These are phyloP conservation scores for Leptographium lundbergii DNA, from an alignment of 2,329 filamentous ascomycete species.

Conservation along the genomic window DNA sequence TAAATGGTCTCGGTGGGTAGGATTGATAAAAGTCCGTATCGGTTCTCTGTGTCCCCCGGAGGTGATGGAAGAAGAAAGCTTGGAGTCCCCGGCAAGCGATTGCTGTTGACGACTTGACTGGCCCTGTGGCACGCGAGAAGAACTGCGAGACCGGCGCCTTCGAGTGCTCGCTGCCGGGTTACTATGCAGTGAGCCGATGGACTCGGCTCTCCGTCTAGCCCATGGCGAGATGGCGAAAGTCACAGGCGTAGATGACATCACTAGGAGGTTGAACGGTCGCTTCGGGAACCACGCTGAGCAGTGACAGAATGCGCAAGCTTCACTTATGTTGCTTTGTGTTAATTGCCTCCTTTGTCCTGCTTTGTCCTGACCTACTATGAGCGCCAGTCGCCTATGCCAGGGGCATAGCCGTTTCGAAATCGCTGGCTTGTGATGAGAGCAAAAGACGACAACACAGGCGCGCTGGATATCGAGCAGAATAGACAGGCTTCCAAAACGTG, in stretches of 20 bases:
- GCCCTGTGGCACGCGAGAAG: background rate
- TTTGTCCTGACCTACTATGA: background rate
- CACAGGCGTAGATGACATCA: background rate
- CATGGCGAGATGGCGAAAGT: background rate
- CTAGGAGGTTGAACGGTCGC: background rate
- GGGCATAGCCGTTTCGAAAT: background rate
- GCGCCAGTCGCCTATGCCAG: background rate
- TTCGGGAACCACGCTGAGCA: background rate
- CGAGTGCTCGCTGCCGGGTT: background rate
- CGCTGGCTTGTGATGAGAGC: background rate
- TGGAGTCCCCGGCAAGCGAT: background rate
- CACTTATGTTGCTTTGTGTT: background rate
- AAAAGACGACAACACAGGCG: background rate
- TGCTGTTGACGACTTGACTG: background rate
- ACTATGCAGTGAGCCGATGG: background rate
- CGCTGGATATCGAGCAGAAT: background rate
- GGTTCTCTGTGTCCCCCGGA: conserved; percentile 44
- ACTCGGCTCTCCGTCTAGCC: background rate
- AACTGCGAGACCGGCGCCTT: background rate
- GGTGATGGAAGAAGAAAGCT: conserved; percentile 28
- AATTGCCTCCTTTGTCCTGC: background rate
- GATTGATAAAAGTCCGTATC: conserved; percentile 59
- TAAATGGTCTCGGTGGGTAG: conserved; percentile 45
- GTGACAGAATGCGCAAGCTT: background rate
- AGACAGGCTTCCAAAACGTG: background rate